Evolutionary conservation across 2,329 filamentous ascomycete genomes (phyloP), one percentile per base, ranked within the genome.

Genomic region (Cladosporium sphaerospermum): DNA sequence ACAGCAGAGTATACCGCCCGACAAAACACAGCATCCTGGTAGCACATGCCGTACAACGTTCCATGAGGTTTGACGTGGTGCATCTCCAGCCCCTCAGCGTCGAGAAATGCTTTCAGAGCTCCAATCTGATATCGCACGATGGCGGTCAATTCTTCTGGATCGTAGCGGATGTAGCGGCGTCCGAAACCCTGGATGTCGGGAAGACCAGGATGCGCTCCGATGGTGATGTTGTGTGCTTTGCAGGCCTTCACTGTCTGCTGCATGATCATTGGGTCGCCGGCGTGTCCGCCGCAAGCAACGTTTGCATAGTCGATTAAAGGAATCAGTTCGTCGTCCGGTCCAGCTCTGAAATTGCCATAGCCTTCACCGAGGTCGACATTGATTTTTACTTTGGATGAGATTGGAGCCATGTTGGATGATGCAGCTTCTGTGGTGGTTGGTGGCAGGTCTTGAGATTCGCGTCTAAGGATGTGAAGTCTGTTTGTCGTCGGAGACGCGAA

Each of bases 111-210:
- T 56, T 80, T 76, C 2, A 85, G 69, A 0, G 82, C 81, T 2
- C 83, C 83, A 33, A 86, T 76, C 62, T 85, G 83, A 65, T 85
- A 86, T 32, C 82, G 67, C 0, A 79, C 73, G 56, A 79, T 76
- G 7, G 51, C 51, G 1, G 43, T 47, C 14, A 53, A 31, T 37
- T 53, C 51, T 36, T 47, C 51, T 8, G 51, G 43, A 2, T 47
- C 51, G 23, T 42, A 46, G n/a, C 45, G 43, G 8, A 53, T 53
- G 31, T 81, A 77, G 14, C 83, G 75, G 2, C 83, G 72, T 2
- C 83, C 83, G 59, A 86, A 86, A 8, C 83, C 83, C 67, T 81
- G 75, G 18, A 84, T 73, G 62, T 86, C 83, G n/a, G 79, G 81
- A 0, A 85, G 71, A 1, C 82, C 81, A 0, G 83, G 83, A 59